Percentiles rank a stretch among this genome's conserved stretches.
phyloP scores from a whole-genome alignment of 257 asterid species.

The Apocynum venetum region DNA sequence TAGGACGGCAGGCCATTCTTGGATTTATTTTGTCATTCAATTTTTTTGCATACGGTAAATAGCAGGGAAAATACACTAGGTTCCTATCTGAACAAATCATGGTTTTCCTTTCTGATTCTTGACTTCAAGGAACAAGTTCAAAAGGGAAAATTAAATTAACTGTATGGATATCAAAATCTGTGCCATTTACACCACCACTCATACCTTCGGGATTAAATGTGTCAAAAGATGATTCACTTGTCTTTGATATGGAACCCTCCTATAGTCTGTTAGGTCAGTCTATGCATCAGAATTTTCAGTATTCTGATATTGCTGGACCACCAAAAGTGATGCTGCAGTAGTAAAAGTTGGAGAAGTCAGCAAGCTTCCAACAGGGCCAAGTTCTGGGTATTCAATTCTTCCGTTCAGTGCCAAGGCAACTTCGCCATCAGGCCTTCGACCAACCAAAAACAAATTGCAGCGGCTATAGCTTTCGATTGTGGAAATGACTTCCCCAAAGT shows the following conservation, averaged over 20 bases:
- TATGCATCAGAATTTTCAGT: neutral
- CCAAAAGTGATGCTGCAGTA: conserved; percentile 48
- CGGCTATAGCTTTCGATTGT: conserved; percentile 22
- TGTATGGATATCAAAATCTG: too few relatives aligned
- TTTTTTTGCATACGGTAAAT: too few relatives aligned
- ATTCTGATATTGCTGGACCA: conserved; percentile 35
- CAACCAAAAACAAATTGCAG: conserved; percentile 43
- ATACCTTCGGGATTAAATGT: neutral
- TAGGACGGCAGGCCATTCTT: too few relatives aligned
- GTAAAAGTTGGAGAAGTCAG: conserved; percentile 27
- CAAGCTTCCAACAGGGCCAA: conserved; percentile 41
- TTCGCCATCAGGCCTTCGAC: conserved; percentile 38
- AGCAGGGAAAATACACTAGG: too few relatives aligned
- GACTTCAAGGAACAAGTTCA: too few relatives aligned
- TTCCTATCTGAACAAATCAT: too few relatives aligned
- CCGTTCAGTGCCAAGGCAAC: conserved; percentile 20
- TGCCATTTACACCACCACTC: too few relatives aligned
- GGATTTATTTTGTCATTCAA: too few relatives aligned
- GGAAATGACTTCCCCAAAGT: conserved; percentile 16
- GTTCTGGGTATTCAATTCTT: conserved; percentile 36
- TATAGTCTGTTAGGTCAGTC: neutral
- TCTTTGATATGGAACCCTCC: neutral
- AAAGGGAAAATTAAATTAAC: too few relatives aligned
- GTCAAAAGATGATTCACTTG: neutral
- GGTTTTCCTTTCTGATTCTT: too few relatives aligned